phyloP scores from a whole-genome alignment of 2,329 filamentous ascomycete genomes.

The Fusarium proliferatum region DNA sequence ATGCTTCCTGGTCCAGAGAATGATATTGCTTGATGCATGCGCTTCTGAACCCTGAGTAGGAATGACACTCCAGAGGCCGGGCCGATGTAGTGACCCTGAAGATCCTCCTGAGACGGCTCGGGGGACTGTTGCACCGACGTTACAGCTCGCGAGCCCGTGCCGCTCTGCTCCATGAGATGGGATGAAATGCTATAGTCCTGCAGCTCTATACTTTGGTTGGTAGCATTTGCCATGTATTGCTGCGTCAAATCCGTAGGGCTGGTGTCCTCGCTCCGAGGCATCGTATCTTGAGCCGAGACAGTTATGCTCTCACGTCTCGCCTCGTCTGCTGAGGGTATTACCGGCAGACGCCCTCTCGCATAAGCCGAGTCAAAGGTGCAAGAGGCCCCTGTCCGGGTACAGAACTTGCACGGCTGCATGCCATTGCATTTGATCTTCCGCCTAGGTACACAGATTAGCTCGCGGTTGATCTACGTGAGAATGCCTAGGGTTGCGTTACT shows the following conservation, averaged over 20 bases:
- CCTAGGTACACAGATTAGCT: conserved; percentile 29
- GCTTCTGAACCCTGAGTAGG: conserved; percentile 47
- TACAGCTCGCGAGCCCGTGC: conserved; percentile 3
- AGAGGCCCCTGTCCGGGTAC: conserved; percentile 25
- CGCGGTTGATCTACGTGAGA: neutral
- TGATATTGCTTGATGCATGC: conserved; percentile 43
- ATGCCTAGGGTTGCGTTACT: conserved; percentile 16
- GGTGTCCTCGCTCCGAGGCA: neutral
- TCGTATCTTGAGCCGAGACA: conserved; percentile 3
- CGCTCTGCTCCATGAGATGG: neutral
- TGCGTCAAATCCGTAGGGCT: conserved; percentile 12
- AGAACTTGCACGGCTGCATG: conserved; percentile 43
- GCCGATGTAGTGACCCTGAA: conserved; percentile 49
- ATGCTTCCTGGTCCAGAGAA: conserved; percentile 50
- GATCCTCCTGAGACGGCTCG: conserved; percentile 46
- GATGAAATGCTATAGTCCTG: conserved; percentile 20
- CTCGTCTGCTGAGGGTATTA: conserved; percentile 30
- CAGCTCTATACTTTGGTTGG: neutral
- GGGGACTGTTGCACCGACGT: conserved; percentile 42
- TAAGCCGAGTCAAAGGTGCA: conserved; percentile 44
- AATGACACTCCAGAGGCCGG: conserved; percentile 49
- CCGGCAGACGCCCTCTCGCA: conserved; percentile 39
- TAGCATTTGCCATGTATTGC: conserved; percentile 3
- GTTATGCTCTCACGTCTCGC: conserved; percentile 5
- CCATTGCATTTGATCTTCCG: conserved; percentile 45